These are phyloP conservation scores for Trypanosoma grayi DNA, from an alignment of 208 protist genomes.

Conservation along the genomic window DNA sequence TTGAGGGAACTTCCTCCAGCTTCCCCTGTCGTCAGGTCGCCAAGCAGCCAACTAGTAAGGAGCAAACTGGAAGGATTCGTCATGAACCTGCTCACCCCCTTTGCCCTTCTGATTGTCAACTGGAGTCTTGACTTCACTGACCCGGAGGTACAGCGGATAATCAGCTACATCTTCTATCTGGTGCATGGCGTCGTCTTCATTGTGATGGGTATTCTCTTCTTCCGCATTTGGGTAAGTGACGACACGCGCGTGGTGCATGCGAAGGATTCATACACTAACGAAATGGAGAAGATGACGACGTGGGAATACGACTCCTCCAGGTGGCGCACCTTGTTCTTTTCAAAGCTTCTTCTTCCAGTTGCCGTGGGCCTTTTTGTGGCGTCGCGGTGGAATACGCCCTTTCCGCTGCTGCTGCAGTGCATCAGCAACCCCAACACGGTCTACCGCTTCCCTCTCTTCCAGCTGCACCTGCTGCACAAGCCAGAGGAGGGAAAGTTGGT, in stretches of 20 bases:
- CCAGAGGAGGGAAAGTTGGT: slow-evolving; percentile 46
- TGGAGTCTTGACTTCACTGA: slow-evolving; percentile 86
- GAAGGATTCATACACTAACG: slow-evolving; percentile 52
- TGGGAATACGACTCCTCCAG: slow-evolving; percentile 72
- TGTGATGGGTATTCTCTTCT: slow-evolving; percentile 44
- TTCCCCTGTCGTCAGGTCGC: no score
- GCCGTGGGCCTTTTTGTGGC: slow-evolving; percentile 52
- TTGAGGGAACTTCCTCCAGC: no score
- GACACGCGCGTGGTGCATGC: slow-evolving; percentile 45
- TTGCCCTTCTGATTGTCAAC: slow-evolving; percentile 66
- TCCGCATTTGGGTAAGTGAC: slow-evolving; percentile 40
- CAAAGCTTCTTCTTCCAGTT: slow-evolving; percentile 50
- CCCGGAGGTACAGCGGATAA: slow-evolving; percentile 48
- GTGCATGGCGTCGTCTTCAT: slow-evolving; percentile 51
- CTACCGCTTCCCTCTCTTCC: slow-evolving; percentile 62
- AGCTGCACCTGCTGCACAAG: slow-evolving; percentile 53
- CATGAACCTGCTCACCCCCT: slow-evolving; percentile 73
- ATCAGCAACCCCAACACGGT: slow-evolving; percentile 70
- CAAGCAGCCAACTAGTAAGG: no score
- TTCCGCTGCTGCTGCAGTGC: slow-evolving; percentile 85
- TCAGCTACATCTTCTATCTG: slow-evolving; percentile 50
- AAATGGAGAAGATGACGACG: slow-evolving; percentile 39
- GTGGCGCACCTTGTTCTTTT: slow-evolving; percentile 67
- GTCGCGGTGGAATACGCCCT: slow-evolving; percentile 45
- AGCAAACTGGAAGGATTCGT: no score